Evolutionary conservation across 257 asterid genomes (phyloP).

Genomic region (Scutellaria baicalensis): DNA sequence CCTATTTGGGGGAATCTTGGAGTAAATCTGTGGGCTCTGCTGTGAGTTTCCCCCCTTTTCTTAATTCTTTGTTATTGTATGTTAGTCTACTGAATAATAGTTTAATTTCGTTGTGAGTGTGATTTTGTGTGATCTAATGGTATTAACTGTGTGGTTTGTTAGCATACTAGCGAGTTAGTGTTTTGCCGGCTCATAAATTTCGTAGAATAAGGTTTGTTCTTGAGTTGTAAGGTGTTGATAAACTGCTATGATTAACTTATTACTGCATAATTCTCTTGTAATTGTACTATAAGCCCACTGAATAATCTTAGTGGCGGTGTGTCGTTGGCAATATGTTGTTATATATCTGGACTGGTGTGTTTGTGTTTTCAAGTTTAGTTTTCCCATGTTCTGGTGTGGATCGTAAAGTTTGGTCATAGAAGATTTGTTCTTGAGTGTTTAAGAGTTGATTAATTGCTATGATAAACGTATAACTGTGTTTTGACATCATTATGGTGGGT

Average conservation of each 20-base stretch:
- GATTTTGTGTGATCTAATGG: not conserved
- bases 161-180: not conserved
- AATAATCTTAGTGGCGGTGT: not conserved
- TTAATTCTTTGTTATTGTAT: not conserved
- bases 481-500: not conserved
- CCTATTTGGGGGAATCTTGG: conserved; percentile 96
- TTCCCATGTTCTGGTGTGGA: not conserved
- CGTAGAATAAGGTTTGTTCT: not conserved
- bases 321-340: not conserved
- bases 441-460: conserved; percentile 1
- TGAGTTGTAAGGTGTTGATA: not conserved
- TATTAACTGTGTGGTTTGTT: not conserved
- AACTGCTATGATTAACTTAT: not conserved
- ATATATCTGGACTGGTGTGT: not conserved
- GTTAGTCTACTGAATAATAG: not conserved
- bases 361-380: not conserved
- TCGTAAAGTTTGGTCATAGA: not conserved
- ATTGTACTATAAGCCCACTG: not conserved
- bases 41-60: conserved; percentile 37
- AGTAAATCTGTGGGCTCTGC: conserved; percentile 77
- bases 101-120: not conserved
- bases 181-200: not conserved
- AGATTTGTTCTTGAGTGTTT: not conserved
- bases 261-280: not conserved
- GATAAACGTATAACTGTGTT: not conserved